Conservation (phyloP, 257 asterid genomes). For the Avicennia marina region DNA sequence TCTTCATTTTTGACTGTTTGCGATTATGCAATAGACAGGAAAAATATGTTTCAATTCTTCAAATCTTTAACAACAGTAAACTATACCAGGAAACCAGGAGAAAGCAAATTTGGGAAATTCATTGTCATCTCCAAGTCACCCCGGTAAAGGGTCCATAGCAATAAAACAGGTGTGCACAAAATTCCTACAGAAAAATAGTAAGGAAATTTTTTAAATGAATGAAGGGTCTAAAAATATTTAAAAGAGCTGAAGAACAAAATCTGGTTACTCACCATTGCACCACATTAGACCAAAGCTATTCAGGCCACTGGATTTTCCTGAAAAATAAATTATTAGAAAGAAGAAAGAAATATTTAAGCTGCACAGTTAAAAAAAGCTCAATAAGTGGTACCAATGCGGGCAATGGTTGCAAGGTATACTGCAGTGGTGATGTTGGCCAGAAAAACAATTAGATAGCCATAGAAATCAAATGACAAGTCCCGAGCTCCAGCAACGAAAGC, state of each 20-base stretch:
- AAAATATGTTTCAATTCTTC: too few species aligned
- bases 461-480: constrained; percentile 77
- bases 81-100: constrained; percentile 86
- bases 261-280: constrained; percentile 72
- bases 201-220: neutral
- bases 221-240: neutral
- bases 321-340: constrained; percentile 22
- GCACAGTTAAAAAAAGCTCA: constrained; percentile 23
- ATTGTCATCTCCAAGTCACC: constrained; percentile 79
- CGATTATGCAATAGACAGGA: too few species aligned
- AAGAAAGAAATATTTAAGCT: constrained; percentile 15
- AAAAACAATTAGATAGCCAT: constrained; percentile 81
- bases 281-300: constrained; percentile 96
- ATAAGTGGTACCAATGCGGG: constrained; percentile 71
- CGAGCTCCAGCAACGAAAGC: constrained; percentile 96
- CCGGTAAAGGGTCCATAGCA: constrained; percentile 70
- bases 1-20: too few species aligned
- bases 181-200: constrained; percentile 38
- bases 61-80: too few species aligned
- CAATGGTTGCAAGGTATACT: constrained; percentile 90
- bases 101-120: constrained; percentile 60
- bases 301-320: constrained; percentile 94
- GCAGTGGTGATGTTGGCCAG: constrained; percentile 85
- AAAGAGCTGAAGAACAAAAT: neutral
- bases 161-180: constrained; percentile 49